These are phyloP conservation scores for Hemisphaericaspora xylofermentans DNA, from an alignment of 1,139 yeast genomes.

Conservation along the genomic window DNA sequence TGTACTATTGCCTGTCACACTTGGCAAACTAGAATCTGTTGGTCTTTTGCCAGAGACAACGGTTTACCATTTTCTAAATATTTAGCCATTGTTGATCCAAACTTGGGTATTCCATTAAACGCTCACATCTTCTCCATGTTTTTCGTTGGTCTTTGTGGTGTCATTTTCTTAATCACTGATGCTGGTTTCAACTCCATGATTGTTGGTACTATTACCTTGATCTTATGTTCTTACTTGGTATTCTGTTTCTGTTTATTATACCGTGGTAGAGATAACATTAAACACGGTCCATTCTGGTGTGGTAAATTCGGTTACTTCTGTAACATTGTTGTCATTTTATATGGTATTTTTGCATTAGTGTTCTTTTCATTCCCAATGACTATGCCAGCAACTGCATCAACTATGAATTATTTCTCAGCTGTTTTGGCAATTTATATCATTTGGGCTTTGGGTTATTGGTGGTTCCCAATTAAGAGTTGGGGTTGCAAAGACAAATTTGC, in stretches of 20 bases:
- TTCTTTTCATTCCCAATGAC: constrained; percentile 67
- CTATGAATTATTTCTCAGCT: constrained; percentile 73
- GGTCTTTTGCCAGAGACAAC: constrained; percentile 78
- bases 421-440: constrained; percentile 57
- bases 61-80: constrained; percentile 46
- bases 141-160: constrained; percentile 41
- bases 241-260: constrained; percentile 51
- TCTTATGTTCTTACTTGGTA: constrained; percentile 40
- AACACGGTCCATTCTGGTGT: constrained; percentile 63
- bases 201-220: constrained; percentile 45
- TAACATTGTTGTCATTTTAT: constrained; percentile 52
- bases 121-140: constrained; percentile 44
- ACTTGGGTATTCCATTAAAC: constrained; percentile 43
- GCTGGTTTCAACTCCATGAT: constrained; percentile 50
- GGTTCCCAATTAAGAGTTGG: constrained; percentile 42
- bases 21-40: constrained; percentile 63
- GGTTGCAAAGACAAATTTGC: constrained; percentile 44
- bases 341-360: constrained; percentile 62
- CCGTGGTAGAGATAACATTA: constrained; percentile 58
- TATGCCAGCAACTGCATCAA: constrained; percentile 60
- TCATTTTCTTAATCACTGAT: constrained; percentile 40
- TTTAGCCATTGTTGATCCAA: constrained; percentile 42
- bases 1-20: constrained; percentile 45
- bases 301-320: constrained; percentile 60
- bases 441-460: constrained; percentile 60